A percentile compares a stretch with the other conserved stretches of the same genome.
These are phyloP conservation scores for Phanerochaete sordida DNA, from an alignment of 768 basidiomycete species.

Conservation along the genomic window DNA sequence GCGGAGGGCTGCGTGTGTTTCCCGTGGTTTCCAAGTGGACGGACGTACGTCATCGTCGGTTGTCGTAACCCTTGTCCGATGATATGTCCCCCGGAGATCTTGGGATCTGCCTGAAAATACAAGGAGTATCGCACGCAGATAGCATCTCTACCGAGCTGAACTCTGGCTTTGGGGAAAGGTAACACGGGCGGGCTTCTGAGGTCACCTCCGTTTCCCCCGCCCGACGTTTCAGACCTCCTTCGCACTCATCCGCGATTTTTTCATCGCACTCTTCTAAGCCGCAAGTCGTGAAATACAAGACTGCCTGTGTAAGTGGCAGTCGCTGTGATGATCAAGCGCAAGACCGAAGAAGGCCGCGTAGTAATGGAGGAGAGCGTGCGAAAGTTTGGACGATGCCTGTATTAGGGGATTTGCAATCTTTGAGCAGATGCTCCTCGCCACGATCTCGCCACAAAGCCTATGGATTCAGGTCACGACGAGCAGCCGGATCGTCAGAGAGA, in stretches of 20 bases:
- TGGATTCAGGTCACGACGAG: background rate
- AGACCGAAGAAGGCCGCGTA: background rate
- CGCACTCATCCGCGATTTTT: too few relatives aligned
- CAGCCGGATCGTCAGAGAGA: background rate
- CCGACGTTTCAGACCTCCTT: too few relatives aligned
- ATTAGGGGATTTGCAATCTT: background rate
- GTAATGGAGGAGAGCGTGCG: background rate
- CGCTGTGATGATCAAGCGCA: background rate
- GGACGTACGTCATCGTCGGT: background rate
- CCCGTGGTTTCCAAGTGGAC: background rate
- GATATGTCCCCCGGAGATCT: background rate
- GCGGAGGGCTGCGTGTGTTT: background rate
- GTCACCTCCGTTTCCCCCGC: too few relatives aligned
- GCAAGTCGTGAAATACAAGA: too few relatives aligned
- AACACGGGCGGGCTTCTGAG: too few relatives aligned
- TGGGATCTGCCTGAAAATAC: background rate
- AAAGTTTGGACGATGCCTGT: background rate
- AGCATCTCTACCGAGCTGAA: too few relatives aligned
- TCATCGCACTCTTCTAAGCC: too few relatives aligned
- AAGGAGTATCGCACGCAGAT: background rate
- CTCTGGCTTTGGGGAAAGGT: too few relatives aligned
- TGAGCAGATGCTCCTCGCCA: background rate
- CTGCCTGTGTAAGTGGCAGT: too few relatives aligned
- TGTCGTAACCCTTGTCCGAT: background rate
- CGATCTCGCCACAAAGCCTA: constrained; percentile 7